phyloP scores from a whole-genome alignment of 495 filamentous ascomycete species.

The Daldinia concentrica region DNA sequence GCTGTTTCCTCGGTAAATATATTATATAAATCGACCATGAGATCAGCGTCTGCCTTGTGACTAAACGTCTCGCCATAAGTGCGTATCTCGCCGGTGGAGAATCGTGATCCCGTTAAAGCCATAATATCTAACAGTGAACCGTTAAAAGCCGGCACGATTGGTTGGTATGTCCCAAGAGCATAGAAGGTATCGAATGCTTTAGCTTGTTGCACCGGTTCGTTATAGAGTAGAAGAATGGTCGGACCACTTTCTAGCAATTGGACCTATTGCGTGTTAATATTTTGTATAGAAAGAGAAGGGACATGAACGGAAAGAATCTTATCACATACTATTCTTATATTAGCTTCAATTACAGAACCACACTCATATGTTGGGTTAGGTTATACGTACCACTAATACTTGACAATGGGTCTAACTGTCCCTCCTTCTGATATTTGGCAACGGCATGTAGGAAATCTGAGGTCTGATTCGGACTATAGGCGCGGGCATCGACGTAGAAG shows the following conservation, averaged over 20 bases:
- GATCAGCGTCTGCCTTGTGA: constrained; percentile 40
- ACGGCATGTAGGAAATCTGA: constrained; percentile 31
- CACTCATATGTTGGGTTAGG: neutral
- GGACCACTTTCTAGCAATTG: constrained; percentile 28
- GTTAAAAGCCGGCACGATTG: constrained; percentile 25
- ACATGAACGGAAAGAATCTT: neutral
- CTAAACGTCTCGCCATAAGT: constrained; percentile 41
- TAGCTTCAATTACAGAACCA: constrained; percentile 9
- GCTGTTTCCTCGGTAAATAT: constrained; percentile 40
- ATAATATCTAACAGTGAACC: constrained; percentile 31
- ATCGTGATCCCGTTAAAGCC: constrained; percentile 31
- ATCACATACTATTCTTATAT: constrained; percentile 27
- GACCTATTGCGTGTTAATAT: constrained; percentile 23
- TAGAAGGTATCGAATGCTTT: constrained; percentile 35
- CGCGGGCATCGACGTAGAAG: constrained; percentile 40
- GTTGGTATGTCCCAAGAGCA: constrained; percentile 12
- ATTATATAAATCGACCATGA: constrained; percentile 39
- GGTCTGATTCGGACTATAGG: constrained; percentile 32
- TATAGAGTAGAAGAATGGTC: constrained; percentile 31
- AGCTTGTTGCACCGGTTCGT: constrained; percentile 13
- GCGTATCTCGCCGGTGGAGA: constrained; percentile 26
- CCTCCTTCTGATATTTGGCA: constrained; percentile 36
- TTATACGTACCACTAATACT: constrained; percentile 35
- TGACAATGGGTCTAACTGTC: constrained; percentile 23
- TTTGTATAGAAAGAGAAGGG: neutral